These are phyloP conservation scores for Coniosporium apollinis DNA, from an alignment of 495 filamentous ascomycete genomes.

Conservation along the genomic window DNA sequence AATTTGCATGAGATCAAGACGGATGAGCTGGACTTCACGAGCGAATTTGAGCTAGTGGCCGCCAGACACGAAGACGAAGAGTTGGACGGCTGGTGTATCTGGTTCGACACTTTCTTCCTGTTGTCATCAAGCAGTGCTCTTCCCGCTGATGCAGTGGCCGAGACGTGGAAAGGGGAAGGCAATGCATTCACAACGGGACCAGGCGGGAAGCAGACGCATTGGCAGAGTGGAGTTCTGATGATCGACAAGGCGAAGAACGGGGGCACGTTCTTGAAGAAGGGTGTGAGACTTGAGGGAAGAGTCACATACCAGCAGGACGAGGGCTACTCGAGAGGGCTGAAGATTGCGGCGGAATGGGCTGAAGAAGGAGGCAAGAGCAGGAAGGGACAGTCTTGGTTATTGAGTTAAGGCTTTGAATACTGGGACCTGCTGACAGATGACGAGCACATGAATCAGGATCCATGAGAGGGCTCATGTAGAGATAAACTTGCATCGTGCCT, in stretches of 20 bases:
- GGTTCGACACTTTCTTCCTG: slow-evolving; percentile 51
- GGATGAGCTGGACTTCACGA: slow-evolving; percentile 38
- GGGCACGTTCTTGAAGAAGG: slow-evolving; percentile 26
- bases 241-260: slow-evolving; percentile 16
- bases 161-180: slow-evolving; percentile 23
- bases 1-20: slow-evolving; percentile 38
- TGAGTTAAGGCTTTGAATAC: too few species aligned
- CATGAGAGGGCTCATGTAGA: too few species aligned
- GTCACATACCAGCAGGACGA: slow-evolving; percentile 34
- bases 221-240: slow-evolving; percentile 25
- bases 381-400: slow-evolving; percentile 13
- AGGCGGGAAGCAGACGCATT: slow-evolving; percentile 23
- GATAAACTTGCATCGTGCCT: too few species aligned
- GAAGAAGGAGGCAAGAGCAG: slow-evolving; percentile 16
- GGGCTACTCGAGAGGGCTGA: slow-evolving; percentile 28
- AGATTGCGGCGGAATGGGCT: slow-evolving; percentile 34
- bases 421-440: too few species aligned
- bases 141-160: slow-evolving; percentile 13
- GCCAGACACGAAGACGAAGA: slow-evolving; percentile 36
- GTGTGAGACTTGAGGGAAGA: slow-evolving; percentile 30
- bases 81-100: slow-evolving; percentile 43
- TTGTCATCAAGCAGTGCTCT: slow-evolving; percentile 21
- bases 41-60: slow-evolving; percentile 36
- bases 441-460: too few species aligned
- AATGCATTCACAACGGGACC: slow-evolving; percentile 28